phyloP scores from a whole-genome alignment of 75 land plant species.

The Isoetes taiwanensis region DNA sequence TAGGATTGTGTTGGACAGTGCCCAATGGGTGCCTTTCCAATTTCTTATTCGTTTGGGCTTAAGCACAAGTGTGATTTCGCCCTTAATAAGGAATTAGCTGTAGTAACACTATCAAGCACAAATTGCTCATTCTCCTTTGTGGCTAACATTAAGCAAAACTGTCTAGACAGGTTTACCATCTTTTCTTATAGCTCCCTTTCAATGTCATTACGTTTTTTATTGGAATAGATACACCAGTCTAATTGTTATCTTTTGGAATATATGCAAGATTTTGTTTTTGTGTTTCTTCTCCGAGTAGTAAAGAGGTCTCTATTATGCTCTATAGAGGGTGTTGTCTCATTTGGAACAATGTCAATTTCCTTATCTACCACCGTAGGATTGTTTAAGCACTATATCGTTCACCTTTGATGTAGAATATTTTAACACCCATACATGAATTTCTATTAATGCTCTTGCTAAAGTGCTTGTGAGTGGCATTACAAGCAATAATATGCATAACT shows the following conservation, averaged over 20 bases:
- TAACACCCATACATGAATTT: slow-evolving; percentile 61
- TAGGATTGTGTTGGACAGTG: too few relatives aligned
- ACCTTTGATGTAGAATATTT: slow-evolving; percentile 77
- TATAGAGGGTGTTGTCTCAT: too few relatives aligned
- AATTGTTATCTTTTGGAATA: neutral
- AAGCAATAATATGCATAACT: slow-evolving; percentile 58
- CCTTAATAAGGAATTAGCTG: slow-evolving; percentile 77
- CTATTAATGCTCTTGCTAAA: slow-evolving; percentile 76
- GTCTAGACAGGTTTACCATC: slow-evolving; percentile 29
- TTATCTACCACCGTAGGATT: slow-evolving; percentile 26
- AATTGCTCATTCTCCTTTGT: slow-evolving; percentile 74
- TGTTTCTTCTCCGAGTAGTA: neutral
- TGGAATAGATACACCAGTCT: slow-evolving; percentile 19
- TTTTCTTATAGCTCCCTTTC: slow-evolving; percentile 12
- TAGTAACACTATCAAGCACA: slow-evolving; percentile 71
- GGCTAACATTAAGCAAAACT: slow-evolving; percentile 64
- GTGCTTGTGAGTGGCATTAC: slow-evolving; percentile 51
- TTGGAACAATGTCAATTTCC: neutral
- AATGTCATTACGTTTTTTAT: neutral
- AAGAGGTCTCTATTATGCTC: neutral
- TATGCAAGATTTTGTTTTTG: neutral
- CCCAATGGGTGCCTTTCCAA: too few relatives aligned
- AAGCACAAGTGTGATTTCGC: too few relatives aligned
- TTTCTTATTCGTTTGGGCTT: too few relatives aligned
- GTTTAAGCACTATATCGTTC: slow-evolving; percentile 77